Evolutionary conservation across 192 early-diverging fungal genomes (phyloP), one percentile per base, ranked within the genome.

Genomic region (Coemansia sp.): DNA sequence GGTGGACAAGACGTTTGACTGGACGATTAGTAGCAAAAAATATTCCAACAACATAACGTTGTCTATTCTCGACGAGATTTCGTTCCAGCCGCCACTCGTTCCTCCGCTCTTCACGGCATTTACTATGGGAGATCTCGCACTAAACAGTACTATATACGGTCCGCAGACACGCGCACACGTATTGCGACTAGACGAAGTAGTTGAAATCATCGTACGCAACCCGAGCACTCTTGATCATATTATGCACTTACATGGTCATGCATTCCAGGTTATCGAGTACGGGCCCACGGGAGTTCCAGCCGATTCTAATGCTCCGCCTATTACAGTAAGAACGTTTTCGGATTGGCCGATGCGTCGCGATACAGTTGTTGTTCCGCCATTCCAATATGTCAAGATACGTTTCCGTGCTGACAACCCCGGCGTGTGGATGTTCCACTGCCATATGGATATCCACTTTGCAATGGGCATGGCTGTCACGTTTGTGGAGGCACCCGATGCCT

Each of bases 381-480:
- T 79, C 44, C 67, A 87, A n/a, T 91, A 88, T 65, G 73, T 84
- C 34, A 87, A 88, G 46, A 70, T 96, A 33, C 85, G 92, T 18
- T 93, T 93, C 73, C 42, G 78, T 20, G 90, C 91, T 15, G 87
- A 94, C 75, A 95, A 95, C 73, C 91, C 92, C 5, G 94, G 93
- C 13, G 87, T 88, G 20, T 96, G 93, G 93, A 72, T 91, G 49
- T 87, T 94, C 82, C 94, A 95, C 78, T 95, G 93, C 80, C 93
- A 93, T 74, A 43, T 71, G 44, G 75, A 77, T 29, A 68, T 76
- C 34, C 85, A 86, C 38, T 81, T 93, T 62, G 84, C 87, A n/a
- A 73, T 89, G 60, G 94, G 94, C 47, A 84, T 94, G 66, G 89
- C 85, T 15, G 86, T 87, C 33, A 77, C 83, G 2, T 71, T 96